These are phyloP conservation scores for Huntiella savannae DNA, from an alignment of 2,329 filamentous ascomycete species.

Conservation along the genomic window DNA sequence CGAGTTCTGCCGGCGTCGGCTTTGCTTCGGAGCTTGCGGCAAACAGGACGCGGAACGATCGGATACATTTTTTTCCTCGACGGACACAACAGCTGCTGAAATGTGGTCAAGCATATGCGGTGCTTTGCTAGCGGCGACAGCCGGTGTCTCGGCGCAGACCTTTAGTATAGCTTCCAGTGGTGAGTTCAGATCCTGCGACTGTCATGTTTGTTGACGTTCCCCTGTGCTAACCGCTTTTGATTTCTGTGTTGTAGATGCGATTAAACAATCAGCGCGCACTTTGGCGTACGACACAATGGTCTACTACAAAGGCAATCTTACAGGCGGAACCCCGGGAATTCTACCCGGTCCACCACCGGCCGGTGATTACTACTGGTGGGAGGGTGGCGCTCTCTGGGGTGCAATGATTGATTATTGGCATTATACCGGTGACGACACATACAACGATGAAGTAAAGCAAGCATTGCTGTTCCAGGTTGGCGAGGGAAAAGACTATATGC, in stretches of 20 bases:
- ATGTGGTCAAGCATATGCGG: neutral
- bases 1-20: neutral
- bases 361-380: slow-evolving; percentile 57
- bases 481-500: slow-evolving; percentile 38
- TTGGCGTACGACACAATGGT: slow-evolving; percentile 32
- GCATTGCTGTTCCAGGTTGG: slow-evolving; percentile 41
- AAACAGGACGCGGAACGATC: neutral
- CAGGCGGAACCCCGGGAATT: slow-evolving; percentile 35
- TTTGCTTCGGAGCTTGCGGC: neutral
- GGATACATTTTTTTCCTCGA: neutral
- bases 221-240: neutral
- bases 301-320: slow-evolving; percentile 31
- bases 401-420: slow-evolving; percentile 53
- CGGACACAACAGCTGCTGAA: neutral
- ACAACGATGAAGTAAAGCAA: slow-evolving; percentile 38
- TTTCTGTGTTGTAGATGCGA: slow-evolving; percentile 21
- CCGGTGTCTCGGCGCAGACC: neutral
- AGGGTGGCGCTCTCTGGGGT: slow-evolving; percentile 49
- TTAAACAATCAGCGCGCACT: slow-evolving; percentile 25
- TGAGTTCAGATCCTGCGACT: neutral
- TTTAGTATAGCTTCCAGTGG: slow-evolving; percentile 6
- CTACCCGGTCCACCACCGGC: slow-evolving; percentile 33
- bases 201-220: neutral
- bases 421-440: slow-evolving; percentile 42
- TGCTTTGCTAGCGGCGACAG: neutral